Base-by-base conservation (phyloP, 345 rosid genomes). In the Aquilaria malaccensis region DNA sequence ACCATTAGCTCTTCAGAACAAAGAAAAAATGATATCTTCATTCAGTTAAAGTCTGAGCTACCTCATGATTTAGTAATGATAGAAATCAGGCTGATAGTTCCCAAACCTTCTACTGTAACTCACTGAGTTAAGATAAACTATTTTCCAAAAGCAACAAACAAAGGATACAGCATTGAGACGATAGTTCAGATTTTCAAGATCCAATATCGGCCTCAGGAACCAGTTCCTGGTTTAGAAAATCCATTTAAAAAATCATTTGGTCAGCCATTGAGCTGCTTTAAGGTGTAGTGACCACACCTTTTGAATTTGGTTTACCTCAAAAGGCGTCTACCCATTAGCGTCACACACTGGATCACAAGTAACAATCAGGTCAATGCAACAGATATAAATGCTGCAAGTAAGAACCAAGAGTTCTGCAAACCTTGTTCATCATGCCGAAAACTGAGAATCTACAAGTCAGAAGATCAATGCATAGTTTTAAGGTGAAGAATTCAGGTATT, bases 361-460 rank as follows among this genome's bases (percentile, higher is more conserved):
- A 66, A 75, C 65, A 57, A 60, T 76, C 63, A 79, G 74, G 71
- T 58, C 70, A 64, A 45, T 59, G 56, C 59, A 37, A 9, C 7
- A 9, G 66, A 53, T 58, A 71, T 50, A 64, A 58, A 72, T 58
- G 56, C 13, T 29, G 70, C 29, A 66, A 67, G 56, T 57, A 60
- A 66, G 70, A 59, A 48, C 33, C 65, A 59, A 31, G 63, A 31
- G 56, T 73, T 69, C 55, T 48, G 50, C 86, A 67, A 70, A 93
- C 95, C 98, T 89, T 89, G 70, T 89, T 93, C 95, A 93, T 85
- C 90, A 89, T 79, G 63, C 98, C 98, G 74, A 89, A 93, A 63
- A 93, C 96, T 12, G 97, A 90, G 82, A 94, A 90, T 81, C 99
- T 94, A 85, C 74, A 77, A 52, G 48, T 57, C 52, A 70, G 70